Base-by-base conservation (phyloP, 495 filamentous ascomycete genomes). In the Tuber calosporum region DNA sequence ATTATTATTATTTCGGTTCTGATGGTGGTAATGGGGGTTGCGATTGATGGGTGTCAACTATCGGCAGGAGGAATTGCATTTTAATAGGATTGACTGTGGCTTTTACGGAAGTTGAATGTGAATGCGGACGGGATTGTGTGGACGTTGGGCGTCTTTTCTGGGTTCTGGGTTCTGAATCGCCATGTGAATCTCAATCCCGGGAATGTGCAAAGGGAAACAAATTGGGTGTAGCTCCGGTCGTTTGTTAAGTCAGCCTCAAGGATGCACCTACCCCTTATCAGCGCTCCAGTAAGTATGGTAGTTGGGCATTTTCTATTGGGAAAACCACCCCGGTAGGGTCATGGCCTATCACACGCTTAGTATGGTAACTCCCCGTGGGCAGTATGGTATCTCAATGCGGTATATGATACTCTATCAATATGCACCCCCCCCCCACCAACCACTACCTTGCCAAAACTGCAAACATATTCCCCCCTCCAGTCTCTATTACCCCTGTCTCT, bases 391-490 rank as follows among this genome's bases (percentile, higher is more conserved):
- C 48, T 26, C n/a, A 26, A 26, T 53, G 26, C 43, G n/a, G 20
- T 26, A 48, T 38, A 66, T 66, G 9, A 41, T 43, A 41, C 15
- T 43, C n/a, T 39, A 19, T 15, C 68, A 38, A 4, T 42, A 22
- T 26, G 39, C 4, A 40, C 6, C 68, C 43, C n/a, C 4, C 6
- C 38, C 39, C 6, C n/a, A 39, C 13, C 39, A 13, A 6, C 40
- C 17, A 58, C 72, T 53, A 67, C 17, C 26, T 34, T 8, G 40
- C 67, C 17, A 79, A 66, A 9, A 70, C 70, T 6, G 73, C 62
- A 71, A 79, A 79, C 67, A 72, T 72, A 75, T 79, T 79, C 37
- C 76, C 62, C 19, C 19, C 30, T 13, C 62, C 73, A 13, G 53
- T n/a, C 39, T 1, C 36, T 6, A 0, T 5, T 20, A 34, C n/a